A percentile compares a stretch with the other conserved stretches of the same genome.
Conservation (phyloP, 1,139 yeast species). For the Geotrichum armillariae region DNA sequence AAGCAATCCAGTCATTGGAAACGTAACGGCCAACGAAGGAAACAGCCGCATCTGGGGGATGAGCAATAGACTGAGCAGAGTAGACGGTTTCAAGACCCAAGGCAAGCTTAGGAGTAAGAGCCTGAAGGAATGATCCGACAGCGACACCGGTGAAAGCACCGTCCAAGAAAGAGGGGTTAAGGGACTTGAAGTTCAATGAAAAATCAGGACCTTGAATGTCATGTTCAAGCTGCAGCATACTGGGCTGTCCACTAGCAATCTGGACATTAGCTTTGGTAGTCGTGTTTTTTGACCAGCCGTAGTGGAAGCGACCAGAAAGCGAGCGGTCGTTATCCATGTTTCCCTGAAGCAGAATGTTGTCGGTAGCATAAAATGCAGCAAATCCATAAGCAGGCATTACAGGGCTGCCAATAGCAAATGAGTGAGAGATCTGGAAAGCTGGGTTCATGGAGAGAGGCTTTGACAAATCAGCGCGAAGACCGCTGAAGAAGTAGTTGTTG, state of each 20-base stretch:
- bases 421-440: constrained; percentile 95
- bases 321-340: constrained; percentile 84
- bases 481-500: constrained; percentile 89
- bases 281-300: constrained; percentile 82
- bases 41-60: constrained; percentile 91
- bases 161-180: constrained; percentile 79
- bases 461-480: constrained; percentile 93
- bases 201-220: constrained; percentile 90
- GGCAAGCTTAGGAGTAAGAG: constrained; percentile 78
- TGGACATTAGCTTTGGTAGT: constrained; percentile 87
- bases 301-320: constrained; percentile 85
- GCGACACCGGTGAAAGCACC: constrained; percentile 88
- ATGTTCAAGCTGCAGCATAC: constrained; percentile 95
- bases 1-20: constrained; percentile 85
- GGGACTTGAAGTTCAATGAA: constrained; percentile 83
- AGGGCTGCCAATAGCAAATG: constrained; percentile 85
- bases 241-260: constrained; percentile 84
- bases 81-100: constrained; percentile 93
- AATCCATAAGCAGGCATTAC: constrained; percentile 90
- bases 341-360: constrained; percentile 85
- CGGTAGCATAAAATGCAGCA: constrained; percentile 87
- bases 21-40: constrained; percentile 91
- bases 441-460: constrained; percentile 91
- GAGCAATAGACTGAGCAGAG: constrained; percentile 69
- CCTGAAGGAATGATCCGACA: constrained; percentile 87